Percentiles rank a stretch among this genome's conserved stretches.
Evolutionary conservation across 2,329 filamentous ascomycete genomes (phyloP).

Genomic region (Amesomyces nigricolor): DNA sequence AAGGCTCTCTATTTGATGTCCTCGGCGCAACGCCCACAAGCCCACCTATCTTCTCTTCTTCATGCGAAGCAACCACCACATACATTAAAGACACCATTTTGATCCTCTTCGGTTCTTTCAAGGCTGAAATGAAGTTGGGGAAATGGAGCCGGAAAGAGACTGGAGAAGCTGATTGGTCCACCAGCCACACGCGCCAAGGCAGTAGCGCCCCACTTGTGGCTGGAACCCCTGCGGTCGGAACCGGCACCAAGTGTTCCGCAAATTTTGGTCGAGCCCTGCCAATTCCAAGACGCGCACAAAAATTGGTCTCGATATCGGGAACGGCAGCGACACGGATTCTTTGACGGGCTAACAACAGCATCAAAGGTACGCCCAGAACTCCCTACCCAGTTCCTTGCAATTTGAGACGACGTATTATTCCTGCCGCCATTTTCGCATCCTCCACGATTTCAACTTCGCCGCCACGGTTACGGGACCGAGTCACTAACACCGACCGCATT

Average conservation of each 20-base stretch:
- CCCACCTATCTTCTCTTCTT: too few relatives aligned
- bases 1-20: too few relatives aligned
- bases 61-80: too few relatives aligned
- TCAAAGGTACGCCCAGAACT: slow-evolving; percentile 25
- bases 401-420: slow-evolving; percentile 10
- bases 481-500: slow-evolving; percentile 42
- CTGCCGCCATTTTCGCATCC: slow-evolving; percentile 16
- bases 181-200: slow-evolving; percentile 13
- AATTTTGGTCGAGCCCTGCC: slow-evolving; percentile 28
- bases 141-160: neutral
- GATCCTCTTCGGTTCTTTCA: too few relatives aligned
- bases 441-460: slow-evolving; percentile 13
- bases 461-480: slow-evolving; percentile 10
- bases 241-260: slow-evolving; percentile 25
- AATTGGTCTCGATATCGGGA: slow-evolving; percentile 28
- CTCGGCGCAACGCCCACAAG: too few relatives aligned
- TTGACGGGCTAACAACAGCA: slow-evolving; percentile 27
- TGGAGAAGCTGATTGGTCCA: neutral
- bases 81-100: too few relatives aligned
- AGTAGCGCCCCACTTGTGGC: slow-evolving; percentile 18
- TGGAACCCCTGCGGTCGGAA: slow-evolving; percentile 18
- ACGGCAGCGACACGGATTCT: slow-evolving; percentile 28
- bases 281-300: slow-evolving; percentile 28
- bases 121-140: neutral
- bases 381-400: slow-evolving; percentile 13